Base-by-base conservation (phyloP, 2,329 filamentous ascomycete genomes). In the Thermothelomyces thermophilus region DNA sequence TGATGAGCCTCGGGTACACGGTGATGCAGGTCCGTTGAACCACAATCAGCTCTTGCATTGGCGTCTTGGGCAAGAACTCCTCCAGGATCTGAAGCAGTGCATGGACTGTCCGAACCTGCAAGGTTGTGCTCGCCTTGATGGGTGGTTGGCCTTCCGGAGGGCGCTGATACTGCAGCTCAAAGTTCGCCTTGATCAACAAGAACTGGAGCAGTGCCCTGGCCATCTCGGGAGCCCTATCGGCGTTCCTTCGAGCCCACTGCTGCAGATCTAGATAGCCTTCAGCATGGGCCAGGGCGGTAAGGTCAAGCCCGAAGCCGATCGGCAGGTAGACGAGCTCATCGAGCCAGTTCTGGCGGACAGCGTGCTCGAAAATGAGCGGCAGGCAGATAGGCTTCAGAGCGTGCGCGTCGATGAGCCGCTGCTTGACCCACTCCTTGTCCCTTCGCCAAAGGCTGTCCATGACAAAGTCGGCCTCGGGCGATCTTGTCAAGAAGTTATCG, bases 1-100 rank as follows among this genome's bases (percentile, higher is more conserved):
- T 98, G 73, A 98, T 95, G 26, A 98, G 73, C 37, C 93, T 80
- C 7, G 93, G 94, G 61, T 97, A 98, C 1, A 87, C 85, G 50
- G 90, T 90, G 55, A 98, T 90, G 66, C 90, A 96, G 46, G 84
- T 81, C 28, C 91, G 81, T 68, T 96, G 90, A 24, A 95, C 80
- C 13, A 82, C 72, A 43, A 93, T 88, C 20, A 95, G 75, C 46
- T 91, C 84, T 44, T 85, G 66, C 49, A 80, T 64, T 57, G 77
- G 72, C 50, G 74, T 69, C 68, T 79, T 73, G 53, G 80, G 79
- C 41, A 83, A 61, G 40, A 79, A 84, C 53, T 87, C 84, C 54
- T 88, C 84, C 28, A 96, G 75, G 39, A 95, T 87, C 58, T 86
- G 80, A 13, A 97, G 74, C 48, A 97, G 71, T 0, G 83, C 81